Conservation (phyloP, 495 filamentous ascomycete genomes). For the Neurospora sp. region DNA sequence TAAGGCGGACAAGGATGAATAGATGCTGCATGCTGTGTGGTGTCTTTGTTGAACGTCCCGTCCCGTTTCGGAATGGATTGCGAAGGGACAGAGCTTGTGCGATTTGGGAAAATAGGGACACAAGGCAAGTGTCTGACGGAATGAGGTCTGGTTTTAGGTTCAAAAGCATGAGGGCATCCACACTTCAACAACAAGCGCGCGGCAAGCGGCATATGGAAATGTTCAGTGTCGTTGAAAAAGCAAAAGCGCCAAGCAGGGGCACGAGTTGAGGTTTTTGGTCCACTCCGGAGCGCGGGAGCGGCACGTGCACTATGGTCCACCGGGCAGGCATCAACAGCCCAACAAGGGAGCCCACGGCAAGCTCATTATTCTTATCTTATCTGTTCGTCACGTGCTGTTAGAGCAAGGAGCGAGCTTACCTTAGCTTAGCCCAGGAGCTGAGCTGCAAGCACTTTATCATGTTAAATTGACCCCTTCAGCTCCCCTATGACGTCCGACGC, state of each 20-base stretch:
- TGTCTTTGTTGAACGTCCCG: background rate
- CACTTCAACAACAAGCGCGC: background rate
- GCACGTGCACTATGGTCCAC: background rate
- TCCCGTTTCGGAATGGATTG: background rate
- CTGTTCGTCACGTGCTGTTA: background rate
- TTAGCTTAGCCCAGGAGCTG: background rate
- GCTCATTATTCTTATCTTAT: background rate
- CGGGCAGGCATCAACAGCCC: background rate
- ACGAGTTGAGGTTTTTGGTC: background rate
- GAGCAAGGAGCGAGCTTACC: background rate
- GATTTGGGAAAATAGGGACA: no score
- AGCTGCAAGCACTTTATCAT: background rate
- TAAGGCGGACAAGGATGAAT: background rate
- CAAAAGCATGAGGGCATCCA: background rate
- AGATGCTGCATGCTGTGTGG: background rate
- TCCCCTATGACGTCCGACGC: background rate
- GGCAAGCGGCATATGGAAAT: background rate
- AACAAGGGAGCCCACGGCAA: background rate
- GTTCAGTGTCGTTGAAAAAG: background rate
- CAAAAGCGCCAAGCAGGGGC: background rate
- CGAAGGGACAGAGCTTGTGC: background rate
- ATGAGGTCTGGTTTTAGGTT: background rate
- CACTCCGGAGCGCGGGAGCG: background rate
- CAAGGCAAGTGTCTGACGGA: no score
- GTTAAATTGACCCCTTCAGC: background rate